Evolutionary conservation across 192 early-diverging fungal species (phyloP), one percentile per base, ranked within the genome.

Genomic region (Helicostylum pulchrum): DNA sequence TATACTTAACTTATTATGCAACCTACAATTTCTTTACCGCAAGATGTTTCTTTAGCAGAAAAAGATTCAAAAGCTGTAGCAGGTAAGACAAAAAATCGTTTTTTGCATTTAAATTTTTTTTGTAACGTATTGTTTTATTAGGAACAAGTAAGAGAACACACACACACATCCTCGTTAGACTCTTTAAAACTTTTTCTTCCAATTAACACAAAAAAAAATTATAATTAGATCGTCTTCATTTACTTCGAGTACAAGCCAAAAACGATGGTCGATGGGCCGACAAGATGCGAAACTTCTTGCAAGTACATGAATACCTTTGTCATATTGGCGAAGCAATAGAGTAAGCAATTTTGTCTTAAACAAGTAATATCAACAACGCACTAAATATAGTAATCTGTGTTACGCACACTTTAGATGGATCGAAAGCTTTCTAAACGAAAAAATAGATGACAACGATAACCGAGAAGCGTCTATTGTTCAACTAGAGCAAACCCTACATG

Each of bases 251-350:
- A 31, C 68, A 72, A 51, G 54, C 64, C 34, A 62, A 34, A 52
- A 19, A 74, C 66, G 12, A 76, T 75, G 81, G 31, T 78, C 78
- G 60, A 43, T 96, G 93, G 95, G 92, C 94, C 82, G 97, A 99
- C 71, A 67, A 87, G 31, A 89, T 94, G 75, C 78, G 98, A 53
- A 84, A 84, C 48, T 88, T 94, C 50, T 67, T 98, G 43, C 92
- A 93, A 34, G 96, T 96, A n/a, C 98, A 98, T 76, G 98, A 99
- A 79, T 99, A 99, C 65, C 83, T 98, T 5, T 98, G 98, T 65
- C 98, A 98, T 66, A 92, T 99, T 57, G 90, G 94, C 53, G 98
- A 99, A 79, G 98, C 98, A 11, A 98, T 96, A 82, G 94, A 98
- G 90, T 99, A 82, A 59, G 77, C 45, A 39, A n/a, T n/a, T 30